phyloP scores from a whole-genome alignment of 2,329 filamentous ascomycete species.

The Cladosporium phlei region DNA sequence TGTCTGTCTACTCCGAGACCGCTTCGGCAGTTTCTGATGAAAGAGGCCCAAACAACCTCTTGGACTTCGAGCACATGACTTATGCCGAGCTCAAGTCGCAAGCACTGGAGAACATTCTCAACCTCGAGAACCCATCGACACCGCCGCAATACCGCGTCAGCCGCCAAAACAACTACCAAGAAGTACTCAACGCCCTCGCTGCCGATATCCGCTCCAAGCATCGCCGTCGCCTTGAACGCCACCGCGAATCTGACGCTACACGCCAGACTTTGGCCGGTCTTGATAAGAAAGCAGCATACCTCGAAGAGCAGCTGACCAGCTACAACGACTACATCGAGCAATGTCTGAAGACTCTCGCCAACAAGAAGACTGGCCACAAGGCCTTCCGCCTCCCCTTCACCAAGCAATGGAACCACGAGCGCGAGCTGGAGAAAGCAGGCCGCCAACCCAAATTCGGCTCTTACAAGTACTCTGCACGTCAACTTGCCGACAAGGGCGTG shows the following conservation, averaged over 20 bases:
- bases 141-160: constrained; percentile 66
- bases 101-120: constrained; percentile 88
- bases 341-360: constrained; percentile 93
- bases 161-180: constrained; percentile 85
- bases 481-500: constrained; percentile 87
- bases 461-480: constrained; percentile 91
- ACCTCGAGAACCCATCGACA: constrained; percentile 64
- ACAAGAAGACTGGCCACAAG: constrained; percentile 74
- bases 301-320: constrained; percentile 91
- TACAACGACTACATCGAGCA: constrained; percentile 99
- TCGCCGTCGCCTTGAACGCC: constrained; percentile 81
- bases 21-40: constrained; percentile 34
- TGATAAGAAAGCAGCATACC: constrained; percentile 81
- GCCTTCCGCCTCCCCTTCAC: constrained; percentile 88
- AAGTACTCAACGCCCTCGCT: constrained; percentile 95
- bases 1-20: constrained; percentile 38
- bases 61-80: constrained; percentile 83
- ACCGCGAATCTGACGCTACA: constrained; percentile 83
- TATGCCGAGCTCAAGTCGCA: constrained; percentile 91
- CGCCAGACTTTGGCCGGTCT: constrained; percentile 69
- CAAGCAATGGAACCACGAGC: constrained; percentile 97
- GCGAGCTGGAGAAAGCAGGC: constrained; percentile 85
- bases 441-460: constrained; percentile 96
- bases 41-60: constrained; percentile 46
- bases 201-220: constrained; percentile 97